Conservation (phyloP, 176 grass and related monocot genomes). For the Eremochloa ophiuroides region DNA sequence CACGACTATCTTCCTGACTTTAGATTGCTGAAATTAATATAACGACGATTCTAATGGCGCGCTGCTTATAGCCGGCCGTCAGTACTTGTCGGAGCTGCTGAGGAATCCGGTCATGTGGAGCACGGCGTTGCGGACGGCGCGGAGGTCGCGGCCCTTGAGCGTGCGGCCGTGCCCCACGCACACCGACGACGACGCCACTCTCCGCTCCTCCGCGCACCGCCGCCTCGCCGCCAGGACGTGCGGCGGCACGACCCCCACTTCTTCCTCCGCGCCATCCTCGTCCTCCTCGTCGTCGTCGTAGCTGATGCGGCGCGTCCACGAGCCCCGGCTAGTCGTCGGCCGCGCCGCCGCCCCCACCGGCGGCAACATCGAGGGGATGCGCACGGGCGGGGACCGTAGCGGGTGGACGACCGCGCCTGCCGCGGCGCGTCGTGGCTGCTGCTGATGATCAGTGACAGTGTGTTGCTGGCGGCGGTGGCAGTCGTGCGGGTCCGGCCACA, state of each 20-base stretch:
- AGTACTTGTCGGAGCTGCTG: constrained; percentile 21
- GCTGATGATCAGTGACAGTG: background rate
- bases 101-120: constrained; percentile 53
- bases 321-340: background rate
- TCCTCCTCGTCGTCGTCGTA: background rate
- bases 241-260: constrained; percentile 26
- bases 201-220: background rate
- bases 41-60: background rate
- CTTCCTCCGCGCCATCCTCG: background rate
- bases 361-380: constrained; percentile 3
- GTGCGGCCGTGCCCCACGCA: constrained; percentile 48
- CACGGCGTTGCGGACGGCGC: constrained; percentile 38
- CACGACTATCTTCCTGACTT: too few relatives aligned
- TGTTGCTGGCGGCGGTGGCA: background rate
- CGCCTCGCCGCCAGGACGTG: constrained; percentile 30
- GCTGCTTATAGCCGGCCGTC: background rate
- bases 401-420: background rate
- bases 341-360: background rate
- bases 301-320: background rate
- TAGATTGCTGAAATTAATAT: background rate
- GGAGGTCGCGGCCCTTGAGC: constrained; percentile 50
- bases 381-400: constrained; percentile 16
- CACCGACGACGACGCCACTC: constrained; percentile 30
- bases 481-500: constrained; percentile 31
- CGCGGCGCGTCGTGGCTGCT: background rate